Percentiles rank a stretch among this genome's conserved stretches.
phyloP scores from a whole-genome alignment of 805 yeast species.

The Ogataea saltuana region DNA sequence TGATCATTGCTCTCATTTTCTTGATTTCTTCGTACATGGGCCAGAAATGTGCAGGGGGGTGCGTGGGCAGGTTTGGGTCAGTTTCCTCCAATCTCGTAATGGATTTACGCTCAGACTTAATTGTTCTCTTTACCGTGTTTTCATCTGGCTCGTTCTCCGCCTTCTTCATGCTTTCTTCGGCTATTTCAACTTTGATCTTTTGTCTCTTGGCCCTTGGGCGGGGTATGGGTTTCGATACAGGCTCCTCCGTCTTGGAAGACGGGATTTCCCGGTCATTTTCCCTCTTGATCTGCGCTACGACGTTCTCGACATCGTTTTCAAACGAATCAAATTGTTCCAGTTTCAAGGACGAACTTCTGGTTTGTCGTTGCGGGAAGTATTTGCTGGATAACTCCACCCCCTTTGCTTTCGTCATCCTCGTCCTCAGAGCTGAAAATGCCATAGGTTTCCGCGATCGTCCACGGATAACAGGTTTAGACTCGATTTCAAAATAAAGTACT shows the following conservation, averaged over 20 bases:
- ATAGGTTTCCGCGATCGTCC: no score
- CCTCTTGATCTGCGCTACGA: conserved; percentile 6
- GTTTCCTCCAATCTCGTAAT: background rate
- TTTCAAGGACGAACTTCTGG: conserved; percentile 7
- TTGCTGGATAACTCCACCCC: conserved; percentile 6
- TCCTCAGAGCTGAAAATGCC: no score
- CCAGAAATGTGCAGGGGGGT: conserved; percentile 44
- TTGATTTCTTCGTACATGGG: conserved; percentile 61
- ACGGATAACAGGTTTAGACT: no score
- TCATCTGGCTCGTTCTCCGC: background rate
- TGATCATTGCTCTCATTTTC: conserved; percentile 61
- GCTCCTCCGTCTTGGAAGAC: no score
- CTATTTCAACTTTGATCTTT: conserved; percentile 1
- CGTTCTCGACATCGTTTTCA: conserved; percentile 4
- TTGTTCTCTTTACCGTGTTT: background rate
- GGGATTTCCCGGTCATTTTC: background rate
- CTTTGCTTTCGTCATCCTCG: no score
- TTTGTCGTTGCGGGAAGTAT: conserved; percentile 11
- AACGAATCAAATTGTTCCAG: background rate
- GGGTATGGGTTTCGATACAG: background rate
- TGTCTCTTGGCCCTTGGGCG: background rate
- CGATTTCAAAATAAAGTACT: no score
- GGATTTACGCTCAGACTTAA: background rate
- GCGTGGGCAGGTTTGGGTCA: conserved; percentile 14
- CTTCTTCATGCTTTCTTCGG: background rate